Conservation (phyloP, 441 rosid species). For the Mallotus japonicus region DNA sequence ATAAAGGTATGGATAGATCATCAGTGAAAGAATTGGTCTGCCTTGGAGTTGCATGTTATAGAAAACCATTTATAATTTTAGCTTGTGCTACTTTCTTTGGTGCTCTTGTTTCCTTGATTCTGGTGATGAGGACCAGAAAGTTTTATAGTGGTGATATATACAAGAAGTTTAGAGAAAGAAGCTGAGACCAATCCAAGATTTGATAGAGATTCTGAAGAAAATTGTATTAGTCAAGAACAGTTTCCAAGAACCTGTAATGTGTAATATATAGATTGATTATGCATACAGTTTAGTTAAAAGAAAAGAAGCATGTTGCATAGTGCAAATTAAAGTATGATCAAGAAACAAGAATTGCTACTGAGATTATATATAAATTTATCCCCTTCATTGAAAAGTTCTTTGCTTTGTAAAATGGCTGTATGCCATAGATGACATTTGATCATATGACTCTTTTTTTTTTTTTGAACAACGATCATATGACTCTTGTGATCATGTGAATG, state of each 20-base stretch:
- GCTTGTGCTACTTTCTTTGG: constrained; percentile 56
- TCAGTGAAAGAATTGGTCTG: constrained; percentile 67
- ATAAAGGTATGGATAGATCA: constrained; percentile 47
- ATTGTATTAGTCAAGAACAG: too few species aligned
- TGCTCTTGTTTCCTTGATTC: constrained; percentile 51
- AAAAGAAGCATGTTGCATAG: background rate
- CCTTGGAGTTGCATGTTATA: constrained; percentile 63
- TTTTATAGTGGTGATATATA: constrained; percentile 76
- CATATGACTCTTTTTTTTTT: too few species aligned
- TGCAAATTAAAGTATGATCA: background rate
- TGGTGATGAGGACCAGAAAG: constrained; percentile 64
- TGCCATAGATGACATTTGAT: too few species aligned
- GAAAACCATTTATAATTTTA: constrained; percentile 55
- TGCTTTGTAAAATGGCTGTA: too few species aligned
- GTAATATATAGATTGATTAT: background rate
- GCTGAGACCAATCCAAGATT: constrained; percentile 8
- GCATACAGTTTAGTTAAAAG: background rate
- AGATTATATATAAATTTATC: too few species aligned
- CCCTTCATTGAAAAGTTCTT: too few species aligned
- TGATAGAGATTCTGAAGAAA: background rate
- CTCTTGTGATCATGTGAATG: too few species aligned
- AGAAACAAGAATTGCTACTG: too few species aligned
- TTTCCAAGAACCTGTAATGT: background rate
- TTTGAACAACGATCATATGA: too few species aligned
- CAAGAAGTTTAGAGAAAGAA: constrained; percentile 60